Conservation (phyloP, 139 green algal species). For the Auxenochlorella pyrenoidosa region DNA sequence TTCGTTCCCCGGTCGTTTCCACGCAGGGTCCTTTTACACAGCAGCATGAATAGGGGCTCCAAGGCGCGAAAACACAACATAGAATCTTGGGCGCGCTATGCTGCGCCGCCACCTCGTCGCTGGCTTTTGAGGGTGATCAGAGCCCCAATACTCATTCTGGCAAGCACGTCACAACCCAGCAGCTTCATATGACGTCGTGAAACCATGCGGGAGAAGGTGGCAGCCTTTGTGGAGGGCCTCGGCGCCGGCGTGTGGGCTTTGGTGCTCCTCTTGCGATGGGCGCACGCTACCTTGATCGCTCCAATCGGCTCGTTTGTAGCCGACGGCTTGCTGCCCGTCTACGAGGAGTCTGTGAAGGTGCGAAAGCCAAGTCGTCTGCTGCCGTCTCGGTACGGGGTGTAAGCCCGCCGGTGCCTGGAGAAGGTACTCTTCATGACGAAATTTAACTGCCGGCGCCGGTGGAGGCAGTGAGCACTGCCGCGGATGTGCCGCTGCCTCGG, state of each 20-base stretch:
- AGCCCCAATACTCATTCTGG: too few relatives aligned
- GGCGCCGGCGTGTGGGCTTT: neutral
- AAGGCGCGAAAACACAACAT: too few relatives aligned
- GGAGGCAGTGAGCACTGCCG: neutral
- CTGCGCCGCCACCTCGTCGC: too few relatives aligned
- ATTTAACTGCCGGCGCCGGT: neutral
- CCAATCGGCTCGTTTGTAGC: slow-evolving; percentile 45
- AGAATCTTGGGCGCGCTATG: too few relatives aligned
- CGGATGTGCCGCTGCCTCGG: neutral
- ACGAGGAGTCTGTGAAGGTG: slow-evolving; percentile 62
- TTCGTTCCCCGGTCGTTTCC: too few relatives aligned
- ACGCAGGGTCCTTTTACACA: too few relatives aligned
- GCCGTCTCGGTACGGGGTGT: neutral
- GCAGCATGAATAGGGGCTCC: too few relatives aligned
- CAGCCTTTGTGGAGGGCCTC: neutral
- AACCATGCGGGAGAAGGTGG: neutral
- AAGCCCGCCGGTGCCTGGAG: neutral
- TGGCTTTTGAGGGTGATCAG: too few relatives aligned
- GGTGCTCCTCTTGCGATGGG: slow-evolving; percentile 3
- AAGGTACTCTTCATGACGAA: too few relatives aligned
- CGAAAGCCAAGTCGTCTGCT: neutral
- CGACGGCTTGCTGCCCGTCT: slow-evolving; percentile 44
- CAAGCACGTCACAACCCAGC: too few relatives aligned
- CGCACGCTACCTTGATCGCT: neutral
- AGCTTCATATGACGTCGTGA: neutral